Conservation (phyloP, 2,329 filamentous ascomycete species). For the Kalmusia sp. region DNA sequence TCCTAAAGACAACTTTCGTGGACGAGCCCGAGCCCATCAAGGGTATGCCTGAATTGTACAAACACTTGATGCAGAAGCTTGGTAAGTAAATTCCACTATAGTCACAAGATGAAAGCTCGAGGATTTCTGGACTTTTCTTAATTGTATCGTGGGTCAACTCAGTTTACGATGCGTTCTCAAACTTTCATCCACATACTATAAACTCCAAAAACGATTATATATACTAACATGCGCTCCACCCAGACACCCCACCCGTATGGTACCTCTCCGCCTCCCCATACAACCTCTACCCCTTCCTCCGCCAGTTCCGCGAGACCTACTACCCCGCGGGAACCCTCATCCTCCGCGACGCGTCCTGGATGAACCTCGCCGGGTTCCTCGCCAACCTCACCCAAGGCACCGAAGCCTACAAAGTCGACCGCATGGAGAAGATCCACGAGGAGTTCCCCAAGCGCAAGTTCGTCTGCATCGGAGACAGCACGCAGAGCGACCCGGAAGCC, state of each 20-base stretch:
- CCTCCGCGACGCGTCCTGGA: constrained; percentile 84
- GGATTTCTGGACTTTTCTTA: too few relatives aligned
- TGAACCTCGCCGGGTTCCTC: constrained; percentile 81
- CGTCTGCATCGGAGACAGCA: constrained; percentile 88
- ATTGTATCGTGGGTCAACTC: too few relatives aligned
- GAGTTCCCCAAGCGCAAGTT: constrained; percentile 83
- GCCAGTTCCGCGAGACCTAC: constrained; percentile 71
- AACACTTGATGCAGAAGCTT: constrained; percentile 64
- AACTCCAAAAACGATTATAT: background rate
- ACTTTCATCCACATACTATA: too few relatives aligned
- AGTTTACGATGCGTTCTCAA: too few relatives aligned
- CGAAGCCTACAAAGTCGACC: constrained; percentile 82
- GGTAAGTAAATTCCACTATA: too few relatives aligned
- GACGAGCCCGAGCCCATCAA: constrained; percentile 73
- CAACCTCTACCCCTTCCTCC: constrained; percentile 89
- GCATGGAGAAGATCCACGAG: constrained; percentile 76
- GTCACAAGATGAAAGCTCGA: too few relatives aligned
- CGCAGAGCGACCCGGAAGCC: constrained; percentile 87
- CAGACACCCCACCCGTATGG: constrained; percentile 76
- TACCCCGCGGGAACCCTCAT: constrained; percentile 83
- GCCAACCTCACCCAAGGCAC: constrained; percentile 81
- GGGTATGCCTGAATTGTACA: constrained; percentile 88
- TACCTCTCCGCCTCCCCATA: constrained; percentile 95
- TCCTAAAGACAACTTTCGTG: constrained; percentile 83
- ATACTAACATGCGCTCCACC: background rate